These are phyloP conservation scores for Cladophialophora bantiana DNA, from an alignment of 2,329 filamentous ascomycete genomes.

Conservation along the genomic window DNA sequence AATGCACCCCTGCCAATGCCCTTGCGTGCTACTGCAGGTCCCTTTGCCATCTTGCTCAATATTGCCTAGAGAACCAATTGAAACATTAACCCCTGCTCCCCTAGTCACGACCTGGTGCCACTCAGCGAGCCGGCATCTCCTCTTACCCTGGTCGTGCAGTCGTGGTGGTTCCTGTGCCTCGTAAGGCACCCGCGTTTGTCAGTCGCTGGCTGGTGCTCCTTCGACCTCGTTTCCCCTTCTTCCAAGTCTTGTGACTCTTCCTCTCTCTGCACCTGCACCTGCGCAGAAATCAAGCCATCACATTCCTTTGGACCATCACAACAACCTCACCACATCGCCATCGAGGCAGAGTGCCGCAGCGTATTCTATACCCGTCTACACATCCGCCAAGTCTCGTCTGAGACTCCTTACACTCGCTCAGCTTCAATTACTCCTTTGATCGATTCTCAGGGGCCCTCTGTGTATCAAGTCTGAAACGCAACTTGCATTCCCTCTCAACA, in stretches of 20 bases:
- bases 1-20: background rate
- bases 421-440: constrained; percentile 27
- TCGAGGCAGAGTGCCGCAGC: constrained; percentile 30
- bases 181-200: background rate
- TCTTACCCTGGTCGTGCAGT: background rate
- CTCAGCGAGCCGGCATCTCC: background rate
- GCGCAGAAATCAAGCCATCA: constrained; percentile 18
- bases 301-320: constrained; percentile 30
- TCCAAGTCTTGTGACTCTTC: constrained; percentile 23
- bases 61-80: constrained; percentile 18
- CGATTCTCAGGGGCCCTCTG: constrained; percentile 29
- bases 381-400: constrained; percentile 17
- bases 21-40: background rate
- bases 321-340: constrained; percentile 34
- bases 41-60: constrained; percentile 6
- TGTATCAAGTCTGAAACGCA: constrained; percentile 35
- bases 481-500: constrained; percentile 34
- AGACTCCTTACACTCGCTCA: constrained; percentile 32
- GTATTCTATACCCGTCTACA: constrained; percentile 18
- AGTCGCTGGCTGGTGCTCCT: constrained; percentile 8
- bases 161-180: too few relatives aligned
- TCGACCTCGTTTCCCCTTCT: constrained; percentile 13
- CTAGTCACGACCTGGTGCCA: background rate
- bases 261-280: constrained; percentile 16
- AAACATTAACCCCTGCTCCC: constrained; percentile 6